A percentile compares a stretch with the other conserved stretches of the same genome.
Evolutionary conservation across 169 alveolate species (phyloP).

Genomic region (Hepatocystis sp.): DNA sequence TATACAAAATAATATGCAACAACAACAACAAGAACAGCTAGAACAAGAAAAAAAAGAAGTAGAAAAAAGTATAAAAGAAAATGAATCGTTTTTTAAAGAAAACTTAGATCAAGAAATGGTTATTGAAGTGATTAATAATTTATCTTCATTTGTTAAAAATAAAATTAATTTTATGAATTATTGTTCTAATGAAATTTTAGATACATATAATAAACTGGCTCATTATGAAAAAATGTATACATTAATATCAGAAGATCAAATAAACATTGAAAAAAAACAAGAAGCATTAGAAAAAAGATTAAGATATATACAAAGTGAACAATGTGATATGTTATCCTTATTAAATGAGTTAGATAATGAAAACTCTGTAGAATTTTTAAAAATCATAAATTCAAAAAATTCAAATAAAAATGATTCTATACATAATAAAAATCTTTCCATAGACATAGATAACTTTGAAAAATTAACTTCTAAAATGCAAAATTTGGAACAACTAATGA

Average conservation of each 20-base stretch:
- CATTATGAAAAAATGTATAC: constrained; percentile 75
- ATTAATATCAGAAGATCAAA: constrained; percentile 72
- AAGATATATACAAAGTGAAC: constrained; percentile 75
- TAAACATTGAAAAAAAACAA: constrained; percentile 70
- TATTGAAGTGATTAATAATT: constrained; percentile 63
- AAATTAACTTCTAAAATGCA: constrained; percentile 42
- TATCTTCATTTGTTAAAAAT: constrained; percentile 75
- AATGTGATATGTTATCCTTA: constrained; percentile 53
- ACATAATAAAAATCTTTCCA: constrained; percentile 45
- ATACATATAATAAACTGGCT: constrained; percentile 69
- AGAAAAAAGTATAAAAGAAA: constrained; percentile 61
- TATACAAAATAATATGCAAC: constrained; percentile 7
- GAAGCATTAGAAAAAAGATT: constrained; percentile 66
- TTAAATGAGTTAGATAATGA: constrained; percentile 72
- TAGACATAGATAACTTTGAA: constrained; percentile 67
- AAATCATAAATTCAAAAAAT: constrained; percentile 57
- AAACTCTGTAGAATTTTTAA: constrained; percentile 57
- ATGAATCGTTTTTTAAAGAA: constrained; percentile 52
- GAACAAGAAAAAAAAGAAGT: constrained; percentile 51
- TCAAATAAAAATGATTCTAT: constrained; percentile 46
- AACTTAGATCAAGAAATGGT: constrained; percentile 67
- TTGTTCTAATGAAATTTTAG: constrained; percentile 74
- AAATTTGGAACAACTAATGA: constrained; percentile 45
- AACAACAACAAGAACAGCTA: constrained; percentile 40
- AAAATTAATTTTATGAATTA: constrained; percentile 76